Percentiles rank a stretch among this genome's conserved stretches.
Conservation (phyloP, 1,284 basidiomycete species). For the Cryptococcus maquisensis region DNA sequence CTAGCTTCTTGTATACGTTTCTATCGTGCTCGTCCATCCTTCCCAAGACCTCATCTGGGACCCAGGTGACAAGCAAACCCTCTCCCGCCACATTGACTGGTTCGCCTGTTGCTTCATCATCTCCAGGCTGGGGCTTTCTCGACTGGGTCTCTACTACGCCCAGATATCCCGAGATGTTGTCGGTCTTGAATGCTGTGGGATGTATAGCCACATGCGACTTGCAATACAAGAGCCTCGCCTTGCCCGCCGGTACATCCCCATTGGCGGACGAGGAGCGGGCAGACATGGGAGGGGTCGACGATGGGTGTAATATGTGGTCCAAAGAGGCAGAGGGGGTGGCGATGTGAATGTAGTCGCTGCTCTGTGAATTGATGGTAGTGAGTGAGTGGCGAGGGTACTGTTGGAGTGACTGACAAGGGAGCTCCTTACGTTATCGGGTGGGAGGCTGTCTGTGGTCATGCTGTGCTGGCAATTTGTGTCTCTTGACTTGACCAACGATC, state of each 20-base stretch:
- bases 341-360: neutral
- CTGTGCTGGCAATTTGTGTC: too few relatives aligned
- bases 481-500: too few relatives aligned
- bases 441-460: too few relatives aligned
- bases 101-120: neutral
- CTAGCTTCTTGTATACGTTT: constrained; percentile 35
- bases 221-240: constrained; percentile 64
- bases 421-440: too few relatives aligned
- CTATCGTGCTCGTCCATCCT: constrained; percentile 43
- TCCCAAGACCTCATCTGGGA: constrained; percentile 42
- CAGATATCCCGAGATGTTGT: constrained; percentile 90
- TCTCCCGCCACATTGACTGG: neutral
- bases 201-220: constrained; percentile 93
- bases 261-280: constrained; percentile 1
- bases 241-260: constrained; percentile 8
- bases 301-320: constrained; percentile 14
- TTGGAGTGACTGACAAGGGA: neutral
- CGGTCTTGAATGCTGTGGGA: constrained; percentile 81
- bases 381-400: neutral
- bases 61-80: constrained; percentile 40
- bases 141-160: constrained; percentile 67
- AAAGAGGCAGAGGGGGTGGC: constrained; percentile 9
- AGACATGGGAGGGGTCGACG: neutral
- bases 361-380: neutral
- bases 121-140: constrained; percentile 4